Conservation (phyloP, 768 basidiomycete genomes). For the Russula sp. region DNA sequence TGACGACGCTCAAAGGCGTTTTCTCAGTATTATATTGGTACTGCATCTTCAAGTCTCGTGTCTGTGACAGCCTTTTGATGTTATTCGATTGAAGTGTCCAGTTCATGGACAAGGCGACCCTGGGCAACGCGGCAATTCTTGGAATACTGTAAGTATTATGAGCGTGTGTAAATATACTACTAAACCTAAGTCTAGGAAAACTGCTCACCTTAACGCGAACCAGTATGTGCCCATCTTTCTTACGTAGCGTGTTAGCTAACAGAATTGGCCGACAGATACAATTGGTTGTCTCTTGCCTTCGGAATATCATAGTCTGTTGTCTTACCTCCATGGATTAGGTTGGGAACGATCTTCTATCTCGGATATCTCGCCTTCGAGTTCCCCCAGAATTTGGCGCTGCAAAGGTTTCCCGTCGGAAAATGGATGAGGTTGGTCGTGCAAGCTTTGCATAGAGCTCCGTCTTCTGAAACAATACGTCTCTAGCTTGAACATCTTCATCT, state of each 20-base stretch:
- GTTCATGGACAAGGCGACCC: constrained; percentile 74
- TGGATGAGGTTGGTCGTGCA: constrained; percentile 63
- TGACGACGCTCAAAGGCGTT: constrained; percentile 7
- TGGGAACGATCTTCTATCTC: constrained; percentile 72
- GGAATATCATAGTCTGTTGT: too few species aligned
- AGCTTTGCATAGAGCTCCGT: not conserved
- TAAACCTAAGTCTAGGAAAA: constrained; percentile 42
- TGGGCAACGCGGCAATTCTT: constrained; percentile 64
- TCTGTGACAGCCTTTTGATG: constrained; percentile 11
- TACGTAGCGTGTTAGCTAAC: not conserved
- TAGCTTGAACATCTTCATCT: constrained; percentile 64
- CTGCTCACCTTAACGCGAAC: constrained; percentile 60
- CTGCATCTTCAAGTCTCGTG: constrained; percentile 7
- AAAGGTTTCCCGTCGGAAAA: constrained; percentile 71
- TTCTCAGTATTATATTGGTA: constrained; percentile 55
- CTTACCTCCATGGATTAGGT: constrained; percentile 42
- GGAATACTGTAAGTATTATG: constrained; percentile 54
- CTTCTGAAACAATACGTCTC: not conserved
- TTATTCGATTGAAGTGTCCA: constrained; percentile 53
- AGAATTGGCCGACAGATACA: constrained; percentile 49
- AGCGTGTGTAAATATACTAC: constrained; percentile 1
- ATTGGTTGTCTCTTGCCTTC: constrained; percentile 46
- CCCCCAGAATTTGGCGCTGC: constrained; percentile 69
- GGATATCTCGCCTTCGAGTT: constrained; percentile 70
- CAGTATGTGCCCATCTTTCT: constrained; percentile 44